These are phyloP conservation scores for peach (Prunus persica) DNA, from an alignment of 306 rosid species.

Conservation along the genomic window DNA sequence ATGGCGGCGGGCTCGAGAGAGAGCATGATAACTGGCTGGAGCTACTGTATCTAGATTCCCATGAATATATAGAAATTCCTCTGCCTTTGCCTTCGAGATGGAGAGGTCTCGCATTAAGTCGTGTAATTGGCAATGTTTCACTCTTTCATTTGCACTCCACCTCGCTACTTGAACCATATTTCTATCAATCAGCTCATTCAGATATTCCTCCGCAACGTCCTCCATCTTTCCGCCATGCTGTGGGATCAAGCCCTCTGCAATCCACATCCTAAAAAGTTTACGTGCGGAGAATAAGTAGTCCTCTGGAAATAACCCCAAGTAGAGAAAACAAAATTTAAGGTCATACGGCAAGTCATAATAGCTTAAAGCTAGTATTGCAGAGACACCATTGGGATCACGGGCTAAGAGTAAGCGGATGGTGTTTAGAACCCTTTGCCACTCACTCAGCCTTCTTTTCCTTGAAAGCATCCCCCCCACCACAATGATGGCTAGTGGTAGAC, in stretches of 20 bases:
- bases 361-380: constrained; percentile 11
- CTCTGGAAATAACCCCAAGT: constrained; percentile 12
- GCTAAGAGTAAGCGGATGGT: background rate
- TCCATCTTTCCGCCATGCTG: background rate
- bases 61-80: background rate
- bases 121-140: background rate
- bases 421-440: constrained; percentile 24
- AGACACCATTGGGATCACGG: constrained; percentile 13
- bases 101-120: constrained; percentile 15
- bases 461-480: constrained; percentile 53
- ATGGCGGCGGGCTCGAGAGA: background rate
- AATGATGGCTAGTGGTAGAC: constrained; percentile 52
- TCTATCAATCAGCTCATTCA: constrained; percentile 18
- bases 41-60: background rate
- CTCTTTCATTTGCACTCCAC: constrained; percentile 8
- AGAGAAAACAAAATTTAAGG: constrained; percentile 12
- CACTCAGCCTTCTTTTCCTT: constrained; percentile 31
- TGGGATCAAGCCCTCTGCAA: constrained; percentile 20
- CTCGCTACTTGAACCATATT: constrained; percentile 18
- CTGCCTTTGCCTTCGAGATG: background rate
- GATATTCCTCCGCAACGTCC: constrained; percentile 10
- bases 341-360: constrained; percentile 11
- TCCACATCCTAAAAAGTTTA: constrained; percentile 1
- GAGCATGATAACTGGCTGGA: background rate
- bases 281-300: background rate